Base-by-base conservation (phyloP, 768 basidiomycete genomes). In the Podaxis carcinomalis region DNA sequence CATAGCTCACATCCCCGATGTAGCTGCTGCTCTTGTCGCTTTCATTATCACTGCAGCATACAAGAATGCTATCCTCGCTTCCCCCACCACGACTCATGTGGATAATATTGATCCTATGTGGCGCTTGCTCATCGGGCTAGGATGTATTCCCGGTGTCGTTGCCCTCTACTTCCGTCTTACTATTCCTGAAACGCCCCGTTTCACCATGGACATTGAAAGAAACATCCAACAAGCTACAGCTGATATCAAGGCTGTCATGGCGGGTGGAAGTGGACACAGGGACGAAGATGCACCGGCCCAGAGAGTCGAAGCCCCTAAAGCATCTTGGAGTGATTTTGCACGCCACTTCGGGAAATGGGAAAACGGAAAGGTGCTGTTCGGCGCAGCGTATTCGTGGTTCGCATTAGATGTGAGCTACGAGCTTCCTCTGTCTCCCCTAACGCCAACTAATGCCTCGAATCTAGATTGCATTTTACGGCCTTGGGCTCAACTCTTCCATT, bases 131-230 rank as follows among this genome's bases (percentile, higher is more conserved):
- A 93, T 96, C 71, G 93, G 93, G 68, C 78, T 95, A 39, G 93
- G 93, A 49, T 90, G 88, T 59, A 77, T 96, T 53, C 94, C 93
- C 36, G 93, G 85, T 58, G 80, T 79, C 44, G 69, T 93, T 59
- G 93, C 92, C 19, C 84, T 95, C 54, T 95, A 93, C 78, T 95
- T 92, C 88, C 91, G 93, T 70, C 82, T 95, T 36, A 94, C 93
- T 25, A 94, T 95, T 68, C 92, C 93, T 2, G 93, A 95, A 72
- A 95, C 93, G 0, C 93, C 93, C 27, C 91, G 93, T 65, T 84
- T 82, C 73, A 96, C 93, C 62, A 94, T 95, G 89, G 93, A 95
- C 78, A 83, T 95, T 62, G 92, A 94, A 73, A 81, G 89, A 53
- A 93, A 95, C 72, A 76, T 95, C 47, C 77, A 82, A 42, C 90